These are phyloP conservation scores for Apocynum venetum DNA, from an alignment of 257 asterid genomes.

Conservation along the genomic window DNA sequence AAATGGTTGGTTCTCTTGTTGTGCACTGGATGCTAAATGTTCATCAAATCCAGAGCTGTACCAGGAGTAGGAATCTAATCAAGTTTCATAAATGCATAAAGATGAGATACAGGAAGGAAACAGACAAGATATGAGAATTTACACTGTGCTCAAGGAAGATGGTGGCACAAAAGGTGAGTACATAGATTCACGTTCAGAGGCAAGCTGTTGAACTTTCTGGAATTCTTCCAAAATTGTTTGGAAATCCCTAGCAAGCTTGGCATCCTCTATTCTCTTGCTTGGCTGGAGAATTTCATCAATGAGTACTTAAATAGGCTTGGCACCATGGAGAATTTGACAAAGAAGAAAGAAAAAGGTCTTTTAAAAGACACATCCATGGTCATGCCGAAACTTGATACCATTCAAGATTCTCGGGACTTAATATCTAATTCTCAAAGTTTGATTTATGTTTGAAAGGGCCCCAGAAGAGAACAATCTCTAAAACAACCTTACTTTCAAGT, in stretches of 20 bases:
- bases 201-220: conserved; percentile 23
- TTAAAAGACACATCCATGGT: not conserved
- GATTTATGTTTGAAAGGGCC: not conserved
- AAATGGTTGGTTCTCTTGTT: conserved; percentile 19
- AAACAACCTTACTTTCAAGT: not conserved
- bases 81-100: not conserved
- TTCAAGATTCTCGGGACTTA: not conserved
- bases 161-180: conserved; percentile 9
- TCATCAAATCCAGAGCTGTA: conserved; percentile 16
- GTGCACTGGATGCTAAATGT: conserved; percentile 7
- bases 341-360: not conserved
- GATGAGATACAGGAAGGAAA: not conserved
- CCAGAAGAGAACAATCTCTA: not conserved
- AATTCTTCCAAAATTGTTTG: conserved; percentile 23
- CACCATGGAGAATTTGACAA: not conserved
- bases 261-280: conserved; percentile 13
- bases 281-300: conserved; percentile 6
- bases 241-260: conserved; percentile 27
- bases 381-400: not conserved
- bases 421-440: not conserved
- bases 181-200: conserved; percentile 18
- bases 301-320: not conserved
- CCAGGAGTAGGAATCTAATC: not conserved
- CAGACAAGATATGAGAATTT: not conserved
- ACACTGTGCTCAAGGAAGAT: conserved; percentile 5